Evolutionary conservation across 306 rosid species (phyloP), one percentile per base, ranked within the genome.

Genomic region (Sindora glabra): DNA sequence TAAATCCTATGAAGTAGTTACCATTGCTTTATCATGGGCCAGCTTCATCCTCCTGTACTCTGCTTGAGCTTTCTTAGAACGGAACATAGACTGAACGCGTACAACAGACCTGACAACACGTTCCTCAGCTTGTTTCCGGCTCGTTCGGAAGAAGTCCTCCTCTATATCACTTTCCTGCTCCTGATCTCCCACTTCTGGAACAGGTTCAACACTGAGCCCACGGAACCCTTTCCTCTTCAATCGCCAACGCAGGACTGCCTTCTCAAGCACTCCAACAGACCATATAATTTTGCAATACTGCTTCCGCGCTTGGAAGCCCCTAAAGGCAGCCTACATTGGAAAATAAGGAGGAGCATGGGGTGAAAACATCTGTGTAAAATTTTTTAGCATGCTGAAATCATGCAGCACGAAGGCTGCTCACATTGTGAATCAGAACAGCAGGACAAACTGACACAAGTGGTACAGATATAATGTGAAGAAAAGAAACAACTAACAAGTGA

Each of bases 221-320:
- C 99, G 95, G 52, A 94, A 83, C 16, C 99, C 99, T 60, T 33
- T 83, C 73, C 99, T 78, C 88, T 82, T 92, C 11, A 74, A 67
- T 53, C 97, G 96, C 99, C 99, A 92, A 18, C 99, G 85, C 49
- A 92, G 61, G 77, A 92, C 54, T 62, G 73, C 96, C 79, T 92
- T 92, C 78, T 94, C 99, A 52, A 94, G 79, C 69, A 94, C 84
- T 44, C 97, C 77, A 4, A 94, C 99, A 2, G 90, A 84, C 97
- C 99, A 94, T 12, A 94, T 54, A 57, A 94, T 81, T 81, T 86
- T 86, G n/a, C 64, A 27, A 60, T 94, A 94, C 36, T 89, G 86
- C 85, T 58, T 86, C 69, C 95, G 83, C 68, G 59, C 68, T 73
- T 89, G 86, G 70, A 69, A 89, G 62, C 83, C 88, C 62, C 97